Base-by-base conservation (phyloP, 2,329 filamentous ascomycete genomes). In the Helminthosporium solani region DNA sequence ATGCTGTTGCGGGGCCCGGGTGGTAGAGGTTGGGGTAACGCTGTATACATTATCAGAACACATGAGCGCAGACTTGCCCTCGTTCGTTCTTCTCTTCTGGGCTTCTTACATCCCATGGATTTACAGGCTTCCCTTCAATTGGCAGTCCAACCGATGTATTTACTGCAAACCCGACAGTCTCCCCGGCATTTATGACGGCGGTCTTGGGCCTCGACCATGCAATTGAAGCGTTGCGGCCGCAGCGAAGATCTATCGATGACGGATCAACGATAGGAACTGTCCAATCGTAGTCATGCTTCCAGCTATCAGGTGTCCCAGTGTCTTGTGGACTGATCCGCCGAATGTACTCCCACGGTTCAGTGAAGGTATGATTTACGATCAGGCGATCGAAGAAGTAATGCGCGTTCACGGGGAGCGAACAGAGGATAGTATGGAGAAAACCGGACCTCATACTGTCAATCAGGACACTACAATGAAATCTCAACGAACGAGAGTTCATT, bases 331-430 rank as follows among this genome's bases (percentile, higher is more conserved):
- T 49, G 16, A 53, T 50, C 40, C 51, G 35, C 19, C 50, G 49
- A 20, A 57, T 45, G 39, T 57, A 54, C 47, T 54, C 52, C 52
- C 51, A 57, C 14, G 52, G 41, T 33, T 52, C 31, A 9, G 47
- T 31, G 46, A 47, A 54, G 25, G 20, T 49, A 27, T 45, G 40
- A 25, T 57, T 50, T 15, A 49, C 6, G n/a, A 57, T 46, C 4
- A 57, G 38, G 7, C 49, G 49, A 18, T 49, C 54, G 33, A 57
- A 54, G 38, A 54, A 44, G 33, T 57, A 49, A 54, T 23, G 9
- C 2, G 21, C 9, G 16, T 39, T 36, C 8, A 5, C 7, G 16
- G 34, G 19, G 34, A 19, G 19, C 3, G 19, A 14, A 19, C 6
- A 6, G 4, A 11, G 15, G 12, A 36, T 21, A 16, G 11, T 12